Evolutionary conservation across 345 rosid species (phyloP).

Genomic region (Eucalyptus viminalis): DNA sequence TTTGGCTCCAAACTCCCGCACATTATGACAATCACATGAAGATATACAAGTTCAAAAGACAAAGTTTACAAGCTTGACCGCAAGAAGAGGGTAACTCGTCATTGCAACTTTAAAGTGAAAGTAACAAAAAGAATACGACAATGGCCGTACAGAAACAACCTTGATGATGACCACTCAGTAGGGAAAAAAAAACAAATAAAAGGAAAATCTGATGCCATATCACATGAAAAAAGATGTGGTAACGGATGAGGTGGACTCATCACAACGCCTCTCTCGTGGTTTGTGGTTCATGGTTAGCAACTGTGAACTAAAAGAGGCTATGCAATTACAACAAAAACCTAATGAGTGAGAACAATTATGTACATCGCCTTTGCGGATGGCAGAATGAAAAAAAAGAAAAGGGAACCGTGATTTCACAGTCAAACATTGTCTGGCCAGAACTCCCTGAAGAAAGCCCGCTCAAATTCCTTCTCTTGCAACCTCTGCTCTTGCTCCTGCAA

Average conservation of each 20-base stretch:
- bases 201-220: not conserved
- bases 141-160: not conserved
- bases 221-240: not conserved
- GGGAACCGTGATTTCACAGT: not conserved
- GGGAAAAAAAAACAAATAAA: not conserved
- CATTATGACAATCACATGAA: not conserved
- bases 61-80: not conserved
- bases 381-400: not conserved
- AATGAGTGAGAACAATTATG: not conserved
- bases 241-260: not conserved
- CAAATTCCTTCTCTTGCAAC: conserved; percentile 63
- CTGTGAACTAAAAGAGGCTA: not conserved
- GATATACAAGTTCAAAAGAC: not conserved
- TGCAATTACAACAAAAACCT: not conserved
- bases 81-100: not conserved
- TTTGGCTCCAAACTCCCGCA: not conserved
- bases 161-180: not conserved
- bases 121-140: not conserved
- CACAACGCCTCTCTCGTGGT: not conserved
- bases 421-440: conserved; percentile 97
- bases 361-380: not conserved
- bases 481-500: conserved; percentile 51
- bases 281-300: not conserved
- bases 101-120: not conserved
- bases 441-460: conserved; percentile 67